These are phyloP conservation scores for Metschnikowia proteae DNA, from an alignment of 805 yeast species.

Conservation along the genomic window DNA sequence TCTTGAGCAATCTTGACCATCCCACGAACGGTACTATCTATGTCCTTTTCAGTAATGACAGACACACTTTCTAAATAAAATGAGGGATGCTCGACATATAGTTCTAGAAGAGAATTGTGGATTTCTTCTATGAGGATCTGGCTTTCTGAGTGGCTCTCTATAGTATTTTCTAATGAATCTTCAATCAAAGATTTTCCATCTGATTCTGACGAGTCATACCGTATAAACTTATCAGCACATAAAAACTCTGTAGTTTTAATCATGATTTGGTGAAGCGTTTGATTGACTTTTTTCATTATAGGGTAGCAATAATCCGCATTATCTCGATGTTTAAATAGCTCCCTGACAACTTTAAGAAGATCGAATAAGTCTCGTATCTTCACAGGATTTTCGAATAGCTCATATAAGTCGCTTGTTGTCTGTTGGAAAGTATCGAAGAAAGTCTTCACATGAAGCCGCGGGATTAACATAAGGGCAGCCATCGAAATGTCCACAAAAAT, in stretches of 20 bases:
- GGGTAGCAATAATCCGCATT: slow-evolving; percentile 20
- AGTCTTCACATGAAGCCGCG: slow-evolving; percentile 26
- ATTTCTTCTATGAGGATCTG: neutral
- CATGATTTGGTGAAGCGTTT: slow-evolving; percentile 18
- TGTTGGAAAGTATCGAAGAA: slow-evolving; percentile 24
- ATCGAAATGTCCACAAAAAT: slow-evolving; percentile 23
- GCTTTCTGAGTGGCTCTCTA: neutral
- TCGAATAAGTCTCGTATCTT: slow-evolving; percentile 9
- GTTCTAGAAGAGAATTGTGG: slow-evolving; percentile 1
- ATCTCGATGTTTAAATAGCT: slow-evolving; percentile 26
- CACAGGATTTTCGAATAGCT: neutral
- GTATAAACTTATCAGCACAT: neutral
- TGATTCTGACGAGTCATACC: neutral
- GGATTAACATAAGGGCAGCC: slow-evolving; percentile 35
- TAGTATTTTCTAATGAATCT: neutral
- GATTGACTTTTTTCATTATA: slow-evolving; percentile 24
- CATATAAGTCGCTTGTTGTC: neutral
- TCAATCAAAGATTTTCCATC: neutral
- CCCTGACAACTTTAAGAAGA: slow-evolving; percentile 30
- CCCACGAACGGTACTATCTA: slow-evolving; percentile 5
- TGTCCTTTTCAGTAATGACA: neutral
- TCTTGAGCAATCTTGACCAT: slow-evolving; percentile 23
- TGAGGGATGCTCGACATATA: slow-evolving; percentile 1
- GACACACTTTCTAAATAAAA: neutral
- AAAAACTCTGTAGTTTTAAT: slow-evolving; percentile 5